Evolutionary conservation across 176 grass and related monocot genomes (phyloP), one percentile per base, ranked within the genome.

Genomic region (Carex parvula): DNA sequence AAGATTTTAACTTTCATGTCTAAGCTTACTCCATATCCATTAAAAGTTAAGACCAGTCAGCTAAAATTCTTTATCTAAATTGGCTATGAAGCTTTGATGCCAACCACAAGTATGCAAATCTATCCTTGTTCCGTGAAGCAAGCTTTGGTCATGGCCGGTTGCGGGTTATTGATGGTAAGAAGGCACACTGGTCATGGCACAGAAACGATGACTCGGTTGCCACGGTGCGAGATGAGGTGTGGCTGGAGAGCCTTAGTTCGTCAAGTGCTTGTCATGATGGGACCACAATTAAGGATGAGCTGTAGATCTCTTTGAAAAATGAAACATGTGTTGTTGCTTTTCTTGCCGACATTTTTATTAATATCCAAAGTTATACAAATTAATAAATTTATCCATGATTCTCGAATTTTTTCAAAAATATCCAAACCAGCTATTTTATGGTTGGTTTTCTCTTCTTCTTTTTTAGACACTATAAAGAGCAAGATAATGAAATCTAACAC

Each of bases 61-160:
- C 46, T 50, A 50, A 50, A 10, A 50, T 50, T 10, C 46, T 50
- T 50, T 50, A 50, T 50, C 46, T 46, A 64, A 26, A 35, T 76
- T 37, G 15, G 46, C 30, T 18, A 32, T 85, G 41, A 92, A 96
- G 93, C 26, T 97, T 94, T 16, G 35, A 90, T 16, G 35, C 87
- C 80, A 55, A 70, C 22, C 92, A 94, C 90, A 87, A 84, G 88
- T 80, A 64, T 30, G 92, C 84, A n/a, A 71, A 71, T n/a, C 86
- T 97, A 30, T 93, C 91, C 4, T 13, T 26, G 74, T 94, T 97
- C 63, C 90, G 57, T 24, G 94, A 97, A 85, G 91, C 91, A 24
- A 97, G 94, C 85, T 97, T 97, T 42, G 94, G 92, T 1, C 94
- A 97, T 10, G 94, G 91, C 1, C 35, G 87, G 37, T 85, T 97